Conservation (phyloP, 495 filamentous ascomycete species). For the Rhizodiscina lignyota region DNA sequence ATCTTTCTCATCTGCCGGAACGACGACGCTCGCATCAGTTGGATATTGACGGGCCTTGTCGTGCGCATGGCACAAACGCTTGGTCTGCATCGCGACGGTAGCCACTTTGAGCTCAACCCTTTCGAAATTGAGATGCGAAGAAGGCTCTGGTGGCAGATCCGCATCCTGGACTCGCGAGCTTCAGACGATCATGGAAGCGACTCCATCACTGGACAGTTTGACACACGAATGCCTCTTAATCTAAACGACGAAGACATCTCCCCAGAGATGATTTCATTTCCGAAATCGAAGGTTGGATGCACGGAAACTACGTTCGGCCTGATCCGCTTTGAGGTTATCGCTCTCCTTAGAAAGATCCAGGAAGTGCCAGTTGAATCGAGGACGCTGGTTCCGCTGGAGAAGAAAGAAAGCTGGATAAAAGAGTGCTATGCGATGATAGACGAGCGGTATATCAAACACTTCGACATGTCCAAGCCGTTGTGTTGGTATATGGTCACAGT, state of each 20-base stretch:
- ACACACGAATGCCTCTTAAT: constrained; percentile 44
- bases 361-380: constrained; percentile 22
- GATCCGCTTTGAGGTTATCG: constrained; percentile 26
- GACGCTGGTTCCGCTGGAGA: constrained; percentile 33
- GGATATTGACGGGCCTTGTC: constrained; percentile 48
- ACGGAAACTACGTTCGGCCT: constrained; percentile 75
- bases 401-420: constrained; percentile 40
- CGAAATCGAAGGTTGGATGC: constrained; percentile 32
- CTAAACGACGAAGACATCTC: constrained; percentile 62
- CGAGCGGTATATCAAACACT: constrained; percentile 44
- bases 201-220: constrained; percentile 52
- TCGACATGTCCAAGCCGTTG: constrained; percentile 43
- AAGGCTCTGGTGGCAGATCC: constrained; percentile 71
- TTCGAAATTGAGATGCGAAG: constrained; percentile 77
- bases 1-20: constrained; percentile 30
- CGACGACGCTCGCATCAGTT: constrained; percentile 30
- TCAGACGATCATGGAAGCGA: constrained; percentile 78
- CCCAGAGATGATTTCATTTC: constrained; percentile 44
- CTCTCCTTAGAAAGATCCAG: constrained; percentile 23
- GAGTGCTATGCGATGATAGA: constrained; percentile 48
- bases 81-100: constrained; percentile 63
- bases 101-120: constrained; percentile 49
- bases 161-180: constrained; percentile 56
- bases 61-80: constrained; percentile 68
- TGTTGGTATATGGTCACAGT: constrained; percentile 54